A percentile compares a stretch with the other conserved stretches of the same genome.
These are phyloP conservation scores for Linnemannia schmuckeri DNA, from an alignment of 192 early-diverging fungal genomes.

Conservation along the genomic window DNA sequence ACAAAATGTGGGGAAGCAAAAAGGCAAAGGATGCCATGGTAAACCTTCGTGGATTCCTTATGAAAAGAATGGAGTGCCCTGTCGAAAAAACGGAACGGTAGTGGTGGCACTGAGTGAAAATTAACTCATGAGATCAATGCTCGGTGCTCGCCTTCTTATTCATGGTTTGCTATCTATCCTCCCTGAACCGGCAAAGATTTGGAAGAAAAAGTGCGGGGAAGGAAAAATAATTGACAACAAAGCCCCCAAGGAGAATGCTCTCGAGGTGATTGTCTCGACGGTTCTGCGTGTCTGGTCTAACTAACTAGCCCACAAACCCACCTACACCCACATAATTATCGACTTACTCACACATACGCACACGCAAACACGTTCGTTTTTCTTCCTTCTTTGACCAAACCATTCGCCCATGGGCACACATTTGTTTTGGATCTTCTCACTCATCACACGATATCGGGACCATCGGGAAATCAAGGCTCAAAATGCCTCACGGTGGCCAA, in stretches of 20 bases:
- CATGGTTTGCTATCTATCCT: not conserved
- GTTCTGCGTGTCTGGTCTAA: not conserved
- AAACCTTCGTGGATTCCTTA: not conserved
- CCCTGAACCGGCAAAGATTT: not conserved
- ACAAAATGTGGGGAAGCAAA: not conserved
- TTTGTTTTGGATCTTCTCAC: not conserved
- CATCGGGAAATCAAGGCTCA: slow-evolving; percentile 3
- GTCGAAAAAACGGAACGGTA: not conserved
- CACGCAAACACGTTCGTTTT: not conserved
- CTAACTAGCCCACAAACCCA: not conserved
- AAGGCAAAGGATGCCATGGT: not conserved
- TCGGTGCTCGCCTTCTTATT: not conserved
- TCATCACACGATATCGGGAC: slow-evolving; percentile 1
- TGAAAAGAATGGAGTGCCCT: not conserved
- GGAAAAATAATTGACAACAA: not conserved
- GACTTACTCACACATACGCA: no score
- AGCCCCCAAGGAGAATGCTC: not conserved
- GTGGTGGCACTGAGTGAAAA: not conserved
- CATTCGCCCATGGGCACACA: not conserved
- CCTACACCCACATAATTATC: not conserved
- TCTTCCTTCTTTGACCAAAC: slow-evolving; percentile 9
- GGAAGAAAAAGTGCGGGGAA: not conserved
- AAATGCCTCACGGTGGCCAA: slow-evolving; percentile 2
- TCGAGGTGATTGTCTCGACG: not conserved
- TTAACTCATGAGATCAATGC: not conserved